Conservation (phyloP, 2,329 filamentous ascomycete species). For the Didymella glomerata region DNA sequence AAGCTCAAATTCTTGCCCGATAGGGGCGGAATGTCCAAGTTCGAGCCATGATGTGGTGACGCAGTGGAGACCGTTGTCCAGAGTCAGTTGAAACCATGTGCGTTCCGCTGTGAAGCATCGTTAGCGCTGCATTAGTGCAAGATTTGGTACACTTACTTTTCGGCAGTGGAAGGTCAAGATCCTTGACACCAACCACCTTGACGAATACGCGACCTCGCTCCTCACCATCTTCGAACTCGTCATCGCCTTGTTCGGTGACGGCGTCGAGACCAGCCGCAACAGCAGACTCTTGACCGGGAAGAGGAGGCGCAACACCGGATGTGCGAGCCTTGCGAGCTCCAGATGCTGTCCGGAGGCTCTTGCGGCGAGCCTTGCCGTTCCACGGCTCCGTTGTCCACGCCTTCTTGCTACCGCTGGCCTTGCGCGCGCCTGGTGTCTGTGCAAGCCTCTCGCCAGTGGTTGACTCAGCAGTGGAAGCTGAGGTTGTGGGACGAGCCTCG, state of each 20-base stretch:
- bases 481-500: constrained; percentile 67
- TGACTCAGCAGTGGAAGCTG: constrained; percentile 27
- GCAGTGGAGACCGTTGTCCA: constrained; percentile 98
- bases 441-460: constrained; percentile 52
- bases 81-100: constrained; percentile 91
- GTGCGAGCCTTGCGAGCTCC: constrained; percentile 67
- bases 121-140: constrained; percentile 21
- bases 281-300: constrained; percentile 89
- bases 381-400: constrained; percentile 98
- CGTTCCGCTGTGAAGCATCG: constrained; percentile 71
- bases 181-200: constrained; percentile 98
- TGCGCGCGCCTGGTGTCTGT: constrained; percentile 74
- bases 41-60: constrained; percentile 97
- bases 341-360: constrained; percentile 67
- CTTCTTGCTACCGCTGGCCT: constrained; percentile 74
- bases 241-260: constrained; percentile 73
- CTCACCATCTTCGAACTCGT: constrained; percentile 75
- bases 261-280: constrained; percentile 68
- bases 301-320: constrained; percentile 74
- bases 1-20: constrained; percentile 97
- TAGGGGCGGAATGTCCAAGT: constrained; percentile 87
- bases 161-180: constrained; percentile 88
- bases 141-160: constrained; percentile 70
- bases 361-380: constrained; percentile 80
- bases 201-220: constrained; percentile 94